Conservation (phyloP, 2,329 filamentous ascomycete genomes). For the Colletotrichum caudatum region DNA sequence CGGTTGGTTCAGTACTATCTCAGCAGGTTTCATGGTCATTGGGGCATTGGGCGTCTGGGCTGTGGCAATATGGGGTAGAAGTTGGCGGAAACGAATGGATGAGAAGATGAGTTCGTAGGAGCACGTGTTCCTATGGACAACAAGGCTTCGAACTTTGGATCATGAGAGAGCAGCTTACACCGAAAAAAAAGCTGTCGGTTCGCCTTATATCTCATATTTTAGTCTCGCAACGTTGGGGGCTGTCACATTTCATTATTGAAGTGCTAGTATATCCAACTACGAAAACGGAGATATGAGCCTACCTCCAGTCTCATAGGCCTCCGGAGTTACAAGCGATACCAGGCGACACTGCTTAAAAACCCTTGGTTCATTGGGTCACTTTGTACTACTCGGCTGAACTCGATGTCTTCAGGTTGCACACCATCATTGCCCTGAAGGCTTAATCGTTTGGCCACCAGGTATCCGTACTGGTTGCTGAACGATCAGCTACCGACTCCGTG, state of each 20-base stretch:
- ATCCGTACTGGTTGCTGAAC: background rate
- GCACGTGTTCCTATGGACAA: background rate
- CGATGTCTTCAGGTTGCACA: background rate
- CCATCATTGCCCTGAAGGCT: background rate
- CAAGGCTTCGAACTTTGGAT: background rate
- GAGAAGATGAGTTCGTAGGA: background rate
- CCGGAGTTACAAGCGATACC: background rate
- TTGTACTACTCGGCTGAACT: background rate
- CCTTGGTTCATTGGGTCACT: background rate
- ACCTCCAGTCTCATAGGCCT: background rate
- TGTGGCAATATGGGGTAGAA: constrained; percentile 33
- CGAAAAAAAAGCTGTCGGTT: background rate
- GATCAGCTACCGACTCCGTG: constrained; percentile 42
- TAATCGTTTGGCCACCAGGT: background rate
- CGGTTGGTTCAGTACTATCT: constrained; percentile 84
- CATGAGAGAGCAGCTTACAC: background rate
- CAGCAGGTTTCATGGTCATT: constrained; percentile 42
- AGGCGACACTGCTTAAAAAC: background rate
- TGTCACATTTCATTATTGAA: background rate
- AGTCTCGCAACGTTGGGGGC: background rate
- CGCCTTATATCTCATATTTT: background rate
- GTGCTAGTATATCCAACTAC: background rate
- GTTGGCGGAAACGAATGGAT: constrained; percentile 27
- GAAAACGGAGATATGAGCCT: background rate
- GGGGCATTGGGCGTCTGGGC: constrained; percentile 43